Percentiles rank a stretch among this genome's conserved stretches.
Conservation (phyloP, 352 stramenopile species). For the Thalassiosira mediterranea region DNA sequence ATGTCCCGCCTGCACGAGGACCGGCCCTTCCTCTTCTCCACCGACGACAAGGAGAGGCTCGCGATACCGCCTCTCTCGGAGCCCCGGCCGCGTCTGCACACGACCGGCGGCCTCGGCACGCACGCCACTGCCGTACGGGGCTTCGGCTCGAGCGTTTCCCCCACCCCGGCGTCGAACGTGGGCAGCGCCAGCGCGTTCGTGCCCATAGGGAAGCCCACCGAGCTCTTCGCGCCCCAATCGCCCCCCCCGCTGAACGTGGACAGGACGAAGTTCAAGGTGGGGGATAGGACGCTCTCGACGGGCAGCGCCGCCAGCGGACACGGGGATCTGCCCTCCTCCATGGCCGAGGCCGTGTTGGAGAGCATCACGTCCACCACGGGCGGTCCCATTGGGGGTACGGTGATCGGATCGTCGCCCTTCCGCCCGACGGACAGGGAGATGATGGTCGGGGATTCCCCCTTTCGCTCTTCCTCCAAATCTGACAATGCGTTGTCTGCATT, state of each 20-base stretch:
- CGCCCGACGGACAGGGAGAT: slow-evolving; percentile 11
- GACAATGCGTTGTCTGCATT: slow-evolving; percentile 12
- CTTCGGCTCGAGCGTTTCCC: slow-evolving; percentile 4
- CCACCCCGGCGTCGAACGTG: neutral
- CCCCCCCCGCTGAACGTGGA: slow-evolving; percentile 5
- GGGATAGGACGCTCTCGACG: slow-evolving; percentile 30
- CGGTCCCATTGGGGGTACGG: slow-evolving; percentile 13
- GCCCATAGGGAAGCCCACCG: slow-evolving; percentile 27
- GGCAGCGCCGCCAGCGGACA: slow-evolving; percentile 27
- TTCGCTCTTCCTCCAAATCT: slow-evolving; percentile 2
- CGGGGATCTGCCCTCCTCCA: slow-evolving; percentile 48
- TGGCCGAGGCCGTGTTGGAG: slow-evolving; percentile 50
- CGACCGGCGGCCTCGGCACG: slow-evolving; percentile 19
- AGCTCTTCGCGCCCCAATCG: slow-evolving; percentile 1
- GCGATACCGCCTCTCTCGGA: slow-evolving; percentile 44
- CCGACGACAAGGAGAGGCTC: slow-evolving; percentile 33
- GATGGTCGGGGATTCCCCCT: slow-evolving; percentile 25
- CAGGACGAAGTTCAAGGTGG: slow-evolving; percentile 18
- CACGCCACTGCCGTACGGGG: slow-evolving; percentile 7
- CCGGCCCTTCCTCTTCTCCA: slow-evolving; percentile 40
- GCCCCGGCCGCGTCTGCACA: slow-evolving; percentile 19
- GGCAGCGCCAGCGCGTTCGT: slow-evolving; percentile 29
- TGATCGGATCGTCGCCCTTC: slow-evolving; percentile 30
- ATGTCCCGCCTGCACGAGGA: slow-evolving; percentile 68
- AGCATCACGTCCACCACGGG: slow-evolving; percentile 29